Evolutionary conservation across 352 stramenopile genomes (phyloP).

Genomic region (Globisporangium cylindrosporum): DNA sequence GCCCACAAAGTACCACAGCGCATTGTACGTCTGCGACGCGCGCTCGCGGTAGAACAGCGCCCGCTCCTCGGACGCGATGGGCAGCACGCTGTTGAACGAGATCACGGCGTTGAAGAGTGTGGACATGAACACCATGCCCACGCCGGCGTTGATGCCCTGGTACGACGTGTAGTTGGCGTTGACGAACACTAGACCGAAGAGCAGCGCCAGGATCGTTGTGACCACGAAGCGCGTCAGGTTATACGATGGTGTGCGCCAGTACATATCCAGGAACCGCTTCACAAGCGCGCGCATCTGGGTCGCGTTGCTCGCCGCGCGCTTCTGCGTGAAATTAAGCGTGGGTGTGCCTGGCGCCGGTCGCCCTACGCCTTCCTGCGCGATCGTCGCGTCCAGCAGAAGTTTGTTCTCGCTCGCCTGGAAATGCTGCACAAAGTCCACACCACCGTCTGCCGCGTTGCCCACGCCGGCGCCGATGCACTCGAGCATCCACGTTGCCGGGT

Average conservation of each 20-base stretch:
- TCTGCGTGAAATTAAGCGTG: neutral
- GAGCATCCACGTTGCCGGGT: conserved; percentile 23
- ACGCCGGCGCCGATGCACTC: conserved; percentile 32
- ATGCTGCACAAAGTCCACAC: neutral
- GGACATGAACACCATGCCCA: neutral
- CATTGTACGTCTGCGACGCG: conserved; percentile 74
- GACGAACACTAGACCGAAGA: neutral
- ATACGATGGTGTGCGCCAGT: neutral
- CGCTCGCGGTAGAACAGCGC: conserved; percentile 89
- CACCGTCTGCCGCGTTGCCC: conserved; percentile 12
- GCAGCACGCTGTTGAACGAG: conserved; percentile 4
- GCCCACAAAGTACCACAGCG: conserved; percentile 62
- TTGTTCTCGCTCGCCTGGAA: neutral
- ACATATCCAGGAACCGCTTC: neutral
- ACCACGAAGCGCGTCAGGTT: neutral
- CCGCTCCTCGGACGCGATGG: conserved; percentile 75
- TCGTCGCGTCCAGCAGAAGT: neutral
- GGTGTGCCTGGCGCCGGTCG: neutral
- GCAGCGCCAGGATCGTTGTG: neutral
- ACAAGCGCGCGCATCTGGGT: neutral
- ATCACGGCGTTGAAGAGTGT: neutral
- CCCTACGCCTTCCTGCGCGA: neutral
- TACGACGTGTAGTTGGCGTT: neutral
- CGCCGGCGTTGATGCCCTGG: neutral
- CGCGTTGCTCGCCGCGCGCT: neutral